Base-by-base conservation (phyloP, 148 eudicot species). In the Cornus suecica region DNA sequence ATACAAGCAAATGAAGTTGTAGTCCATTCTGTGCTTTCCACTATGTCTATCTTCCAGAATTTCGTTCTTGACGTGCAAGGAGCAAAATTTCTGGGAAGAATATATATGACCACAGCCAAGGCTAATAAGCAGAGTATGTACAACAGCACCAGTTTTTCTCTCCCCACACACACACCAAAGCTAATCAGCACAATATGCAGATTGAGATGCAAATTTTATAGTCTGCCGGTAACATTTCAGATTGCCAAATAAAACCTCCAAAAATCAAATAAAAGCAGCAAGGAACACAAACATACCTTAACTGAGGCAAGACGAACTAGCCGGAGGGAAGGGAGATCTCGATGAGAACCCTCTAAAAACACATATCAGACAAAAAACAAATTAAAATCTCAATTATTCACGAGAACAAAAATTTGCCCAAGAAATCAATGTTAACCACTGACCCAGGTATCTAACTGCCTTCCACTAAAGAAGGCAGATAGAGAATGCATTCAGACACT, bases 241-340 rank as follows among this genome's bases (percentile, higher is more conserved):
- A 22, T 5, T 20, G n/a, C 62, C 24, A 22, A 58, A 58, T 58
- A 58, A 58, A 25, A 58, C 22, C 20, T 58, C 1, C 23, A 10
- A 5, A 58, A 58, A 22, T 8, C 20, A 1, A 18, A 58, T 58
- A 58, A 1, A 58, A 18, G 0, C 18, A 20, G 8, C n/a, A 22
- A 58, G 24, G 24, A 58, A 58, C 8, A 70, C 10, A 26, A 37
- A 10, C 72, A 69, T 83, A 94, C 99, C 91, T 86, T 82, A 52
- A 70, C 20, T 48, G 97, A 92, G 65, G 97, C 99, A 72, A 82
- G 82, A 69, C 99, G 91, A 80, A 89, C 91, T 67, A 94, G 80
- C 77, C 76, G 87, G 66, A 94, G 88, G 23, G 97, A 92, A 86
- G 97, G 96, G 71, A 92, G 97, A 74, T 92, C 99, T 27, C 92